Evolutionary conservation across 805 yeast species (phyloP).

Genomic region (Wickerhamomyces sydowiorum): DNA sequence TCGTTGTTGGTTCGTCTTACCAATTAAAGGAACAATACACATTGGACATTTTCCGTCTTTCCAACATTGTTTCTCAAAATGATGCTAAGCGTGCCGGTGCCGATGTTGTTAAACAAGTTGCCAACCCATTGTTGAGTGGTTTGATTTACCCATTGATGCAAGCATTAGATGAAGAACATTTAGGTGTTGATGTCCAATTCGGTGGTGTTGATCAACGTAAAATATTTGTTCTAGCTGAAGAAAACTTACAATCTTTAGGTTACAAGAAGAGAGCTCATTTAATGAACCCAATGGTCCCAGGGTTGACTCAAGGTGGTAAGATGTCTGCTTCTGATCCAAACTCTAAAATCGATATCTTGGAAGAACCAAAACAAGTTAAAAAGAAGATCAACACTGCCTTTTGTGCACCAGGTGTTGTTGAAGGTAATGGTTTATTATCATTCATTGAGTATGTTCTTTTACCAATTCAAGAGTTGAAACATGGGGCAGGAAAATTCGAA

Average conservation of each 20-base stretch:
- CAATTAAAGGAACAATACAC: constrained; percentile 76
- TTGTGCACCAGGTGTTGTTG: constrained; percentile 92
- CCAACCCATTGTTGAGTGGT: constrained; percentile 89
- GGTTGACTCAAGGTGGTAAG: constrained; percentile 93
- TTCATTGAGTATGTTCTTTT: constrained; percentile 79
- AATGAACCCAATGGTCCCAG: constrained; percentile 99
- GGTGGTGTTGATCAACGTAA: constrained; percentile 99
- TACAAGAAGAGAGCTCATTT: constrained; percentile 97
- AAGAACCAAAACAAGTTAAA: constrained; percentile 79
- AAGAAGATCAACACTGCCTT: constrained; percentile 90
- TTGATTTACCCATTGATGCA: constrained; percentile 98
- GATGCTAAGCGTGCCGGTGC: constrained; percentile 99
- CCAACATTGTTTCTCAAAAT: constrained; percentile 84
- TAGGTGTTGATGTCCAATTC: constrained; percentile 88
- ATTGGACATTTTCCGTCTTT: constrained; percentile 80
- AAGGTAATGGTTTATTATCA: constrained; percentile 85
- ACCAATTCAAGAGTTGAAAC: constrained; percentile 78
- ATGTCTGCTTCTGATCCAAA: constrained; percentile 99
- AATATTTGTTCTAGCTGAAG: constrained; percentile 95
- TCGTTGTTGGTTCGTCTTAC: constrained; percentile 86
- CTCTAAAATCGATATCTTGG: constrained; percentile 90
- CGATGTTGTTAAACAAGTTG: constrained; percentile 96
- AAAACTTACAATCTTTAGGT: constrained; percentile 77
- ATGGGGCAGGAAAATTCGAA: constrained; percentile 50
- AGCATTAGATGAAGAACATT: constrained; percentile 90